These are phyloP conservation scores for Fusarium palustre DNA, from an alignment of 2,329 filamentous ascomycete species.

Conservation along the genomic window DNA sequence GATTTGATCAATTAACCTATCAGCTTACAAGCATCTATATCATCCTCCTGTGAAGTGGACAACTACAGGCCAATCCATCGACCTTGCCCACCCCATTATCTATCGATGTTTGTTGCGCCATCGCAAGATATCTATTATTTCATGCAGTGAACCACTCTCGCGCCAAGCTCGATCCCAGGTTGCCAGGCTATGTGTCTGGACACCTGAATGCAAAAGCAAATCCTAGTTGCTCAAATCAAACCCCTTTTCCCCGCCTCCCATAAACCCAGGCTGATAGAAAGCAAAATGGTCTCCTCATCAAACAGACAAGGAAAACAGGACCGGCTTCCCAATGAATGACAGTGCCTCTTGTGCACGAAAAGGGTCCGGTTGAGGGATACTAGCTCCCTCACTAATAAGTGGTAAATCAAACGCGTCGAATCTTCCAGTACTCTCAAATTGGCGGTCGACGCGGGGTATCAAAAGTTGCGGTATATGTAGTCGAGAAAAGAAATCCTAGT, in stretches of 20 bases:
- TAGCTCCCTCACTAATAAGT: constrained; percentile 38
- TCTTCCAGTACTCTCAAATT: constrained; percentile 40
- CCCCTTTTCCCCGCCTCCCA: constrained; percentile 41
- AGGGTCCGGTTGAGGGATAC: constrained; percentile 29
- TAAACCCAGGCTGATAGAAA: constrained; percentile 43
- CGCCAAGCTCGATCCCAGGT: constrained; percentile 36
- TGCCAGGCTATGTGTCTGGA: constrained; percentile 25
- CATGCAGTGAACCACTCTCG: constrained; percentile 34
- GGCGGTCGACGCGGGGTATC: constrained; percentile 48
- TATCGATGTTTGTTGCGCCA: constrained; percentile 16
- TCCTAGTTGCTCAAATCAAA: constrained; percentile 46
- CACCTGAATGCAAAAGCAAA: constrained; percentile 38
- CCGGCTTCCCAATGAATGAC: constrained; percentile 39
- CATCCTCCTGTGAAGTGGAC: constrained; percentile 24
- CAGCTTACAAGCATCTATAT: constrained; percentile 39
- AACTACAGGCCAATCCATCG: constrained; percentile 19
- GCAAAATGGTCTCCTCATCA: constrained; percentile 30
- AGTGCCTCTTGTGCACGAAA: constrained; percentile 24
- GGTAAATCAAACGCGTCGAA: constrained; percentile 39
- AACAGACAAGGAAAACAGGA: constrained; percentile 28
- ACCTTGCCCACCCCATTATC: constrained; percentile 16
- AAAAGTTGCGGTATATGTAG: constrained; percentile 49
- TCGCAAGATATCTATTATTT: constrained; percentile 39
- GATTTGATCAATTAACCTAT: constrained; percentile 37
- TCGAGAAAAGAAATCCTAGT: constrained; percentile 47